Conservation (phyloP, 495 filamentous ascomycete species). For the Cairneyella variabilis region DNA sequence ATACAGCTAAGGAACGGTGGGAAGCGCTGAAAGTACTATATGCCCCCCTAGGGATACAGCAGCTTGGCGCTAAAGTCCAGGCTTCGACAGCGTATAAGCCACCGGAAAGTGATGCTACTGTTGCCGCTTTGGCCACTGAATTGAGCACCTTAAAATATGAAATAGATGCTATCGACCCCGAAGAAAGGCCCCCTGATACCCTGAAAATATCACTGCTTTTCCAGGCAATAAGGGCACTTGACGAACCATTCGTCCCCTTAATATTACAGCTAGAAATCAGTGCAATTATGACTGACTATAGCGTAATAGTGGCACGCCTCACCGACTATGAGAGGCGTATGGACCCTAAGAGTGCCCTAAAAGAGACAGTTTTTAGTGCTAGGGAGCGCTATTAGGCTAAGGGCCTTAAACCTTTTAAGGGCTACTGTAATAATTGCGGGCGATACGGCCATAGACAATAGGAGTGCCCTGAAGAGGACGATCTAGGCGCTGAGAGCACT, state of each 20-base stretch:
- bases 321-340: neutral
- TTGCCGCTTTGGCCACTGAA: neutral
- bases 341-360: neutral
- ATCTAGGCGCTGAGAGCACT: no score
- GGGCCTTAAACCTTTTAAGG: no score
- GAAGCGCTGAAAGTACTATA: no score
- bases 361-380: neutral
- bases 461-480: no score
- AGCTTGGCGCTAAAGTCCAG: neutral
- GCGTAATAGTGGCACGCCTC: neutral
- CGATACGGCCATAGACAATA: neutral
- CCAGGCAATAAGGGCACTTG: neutral
- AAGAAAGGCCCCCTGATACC: neutral
- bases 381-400: neutral
- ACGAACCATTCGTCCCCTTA: neutral
- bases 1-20: constrained; percentile 1
- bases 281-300: neutral
- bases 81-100: constrained; percentile 1
- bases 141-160: constrained; percentile 1
- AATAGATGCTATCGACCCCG: neutral
- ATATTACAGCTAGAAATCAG: neutral
- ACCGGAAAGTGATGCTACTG: neutral
- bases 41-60: neutral
- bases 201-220: neutral
- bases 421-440: no score